Base-by-base conservation (phyloP, 108 stramenopile species). In the Fistulifera solaris region DNA sequence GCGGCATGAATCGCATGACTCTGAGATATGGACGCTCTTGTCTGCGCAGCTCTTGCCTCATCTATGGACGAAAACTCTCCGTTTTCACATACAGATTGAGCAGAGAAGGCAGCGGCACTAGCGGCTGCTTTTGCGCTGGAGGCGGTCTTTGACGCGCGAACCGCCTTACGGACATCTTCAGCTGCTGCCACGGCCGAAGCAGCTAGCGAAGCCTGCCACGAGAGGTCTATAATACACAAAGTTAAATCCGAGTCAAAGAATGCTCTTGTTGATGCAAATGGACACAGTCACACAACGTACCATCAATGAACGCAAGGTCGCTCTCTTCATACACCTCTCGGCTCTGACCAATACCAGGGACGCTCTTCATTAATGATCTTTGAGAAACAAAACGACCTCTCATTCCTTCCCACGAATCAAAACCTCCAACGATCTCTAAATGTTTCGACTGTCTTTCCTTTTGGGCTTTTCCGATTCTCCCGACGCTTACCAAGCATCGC, bases 1-100 rank as follows among this genome's bases (percentile, higher is more conserved):
- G 89, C 71, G 10, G 89, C 79, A 58, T 91, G 89, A 27, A 91
- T 77, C 6, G 85, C 89, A 62, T 85, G 89, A 51, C 81, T 85
- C 44, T 91, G 77, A 0, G 87, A 59, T 52, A 75, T 76, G 13
- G 81, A 85, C 38, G 81, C 68, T 22, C 79, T 47, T 12, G 76
- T 69, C 64, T 81, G 87, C 14, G 83, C 75, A 17, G 72, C 63
- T 31, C 77, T 66, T 22, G 83, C 70, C 49, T 80, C 81, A 22
- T 89, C 81, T 24, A 70, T 67, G 10, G 74, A 67, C 0, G 65
- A 31, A 35, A 80, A 80, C 14, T 63, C 57, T 47, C 71, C 74
- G 13, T 38, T 62, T 40, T 76, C 75, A 35, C 71, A 73, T 5
- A 63, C 69, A 45, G 46, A 56, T 42, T 82, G 71, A 18, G 76